Percentiles rank a stretch among this genome's conserved stretches.
Conservation (phyloP, 768 basidiomycete species). For the Dioszegia aurantiaca region DNA sequence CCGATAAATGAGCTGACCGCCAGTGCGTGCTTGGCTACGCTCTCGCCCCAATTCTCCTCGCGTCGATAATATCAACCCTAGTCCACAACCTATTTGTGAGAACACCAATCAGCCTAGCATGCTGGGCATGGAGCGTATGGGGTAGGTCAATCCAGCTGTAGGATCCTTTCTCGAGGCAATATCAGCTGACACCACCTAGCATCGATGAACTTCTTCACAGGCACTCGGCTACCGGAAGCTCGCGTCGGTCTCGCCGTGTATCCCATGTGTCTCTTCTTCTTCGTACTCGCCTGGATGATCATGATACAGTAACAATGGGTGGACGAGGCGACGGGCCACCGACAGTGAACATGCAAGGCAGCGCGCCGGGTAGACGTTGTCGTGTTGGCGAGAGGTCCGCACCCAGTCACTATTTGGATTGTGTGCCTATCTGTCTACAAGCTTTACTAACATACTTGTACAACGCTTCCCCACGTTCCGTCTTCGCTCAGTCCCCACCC, state of each 20-base stretch:
- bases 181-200: slow-evolving; percentile 56
- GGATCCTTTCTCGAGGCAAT: not conserved
- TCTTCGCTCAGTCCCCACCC: too few species aligned
- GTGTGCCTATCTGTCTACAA: not conserved
- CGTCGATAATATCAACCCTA: slow-evolving; percentile 82
- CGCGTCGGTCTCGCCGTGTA: slow-evolving; percentile 90
- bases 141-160: slow-evolving; percentile 59
- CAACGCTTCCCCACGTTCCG: not conserved
- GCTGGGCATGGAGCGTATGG: slow-evolving; percentile 97
- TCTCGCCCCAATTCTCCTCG: slow-evolving; percentile 85
- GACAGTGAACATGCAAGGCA: too few species aligned
- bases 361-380: too few species aligned
- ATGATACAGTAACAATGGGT: slow-evolving; percentile 66
- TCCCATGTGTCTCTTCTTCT: slow-evolving; percentile 89
- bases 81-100: slow-evolving; percentile 75
- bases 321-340: not conserved
- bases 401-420: too few species aligned
- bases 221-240: slow-evolving; percentile 87
- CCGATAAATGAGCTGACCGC: slow-evolving; percentile 6
- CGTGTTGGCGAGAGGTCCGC: too few species aligned
- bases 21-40: slow-evolving; percentile 89
- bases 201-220: slow-evolving; percentile 90
- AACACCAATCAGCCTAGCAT: slow-evolving; percentile 75
- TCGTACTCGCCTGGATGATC: slow-evolving; percentile 95
- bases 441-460: slow-evolving; percentile 6